phyloP scores from a whole-genome alignment of 257 asterid genomes.

The Catharanthus roseus region DNA sequence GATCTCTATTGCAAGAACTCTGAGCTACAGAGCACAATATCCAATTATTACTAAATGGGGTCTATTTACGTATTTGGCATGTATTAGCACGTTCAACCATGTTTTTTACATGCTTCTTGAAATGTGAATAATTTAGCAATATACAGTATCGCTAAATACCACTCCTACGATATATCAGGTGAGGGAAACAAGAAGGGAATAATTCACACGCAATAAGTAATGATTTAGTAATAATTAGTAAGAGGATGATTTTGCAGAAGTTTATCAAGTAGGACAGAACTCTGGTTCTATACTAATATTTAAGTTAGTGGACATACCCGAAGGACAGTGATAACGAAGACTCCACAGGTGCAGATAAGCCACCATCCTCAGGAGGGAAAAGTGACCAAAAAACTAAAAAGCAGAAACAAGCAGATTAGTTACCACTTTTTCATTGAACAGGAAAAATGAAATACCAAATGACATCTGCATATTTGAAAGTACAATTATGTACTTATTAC shows the following conservation, averaged over 20 bases:
- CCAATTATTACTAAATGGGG: neutral
- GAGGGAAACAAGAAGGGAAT: neutral
- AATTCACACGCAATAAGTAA: neutral
- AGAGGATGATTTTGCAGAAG: neutral
- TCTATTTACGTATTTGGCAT: neutral
- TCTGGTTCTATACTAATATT: neutral
- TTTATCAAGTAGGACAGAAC: neutral
- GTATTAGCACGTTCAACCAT: neutral
- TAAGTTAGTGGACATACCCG: slow-evolving; percentile 39
- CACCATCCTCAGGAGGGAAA: slow-evolving; percentile 59
- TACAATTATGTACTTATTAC: neutral
- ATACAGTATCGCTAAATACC: neutral
- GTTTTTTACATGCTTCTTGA: neutral
- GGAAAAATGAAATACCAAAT: neutral
- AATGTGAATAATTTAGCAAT: neutral
- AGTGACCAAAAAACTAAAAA: slow-evolving; percentile 86
- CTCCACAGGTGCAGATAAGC: slow-evolving; percentile 56
- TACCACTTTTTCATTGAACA: neutral
- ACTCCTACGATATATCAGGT: neutral
- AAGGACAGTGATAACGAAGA: slow-evolving; percentile 80
- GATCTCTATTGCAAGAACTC: neutral
- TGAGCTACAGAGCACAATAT: neutral
- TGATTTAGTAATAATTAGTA: neutral
- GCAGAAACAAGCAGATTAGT: slow-evolving; percentile 8
- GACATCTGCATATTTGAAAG: neutral